These are phyloP conservation scores for Nectriaceae sp. DNA, from an alignment of 2,329 filamentous ascomycete species.

Conservation along the genomic window DNA sequence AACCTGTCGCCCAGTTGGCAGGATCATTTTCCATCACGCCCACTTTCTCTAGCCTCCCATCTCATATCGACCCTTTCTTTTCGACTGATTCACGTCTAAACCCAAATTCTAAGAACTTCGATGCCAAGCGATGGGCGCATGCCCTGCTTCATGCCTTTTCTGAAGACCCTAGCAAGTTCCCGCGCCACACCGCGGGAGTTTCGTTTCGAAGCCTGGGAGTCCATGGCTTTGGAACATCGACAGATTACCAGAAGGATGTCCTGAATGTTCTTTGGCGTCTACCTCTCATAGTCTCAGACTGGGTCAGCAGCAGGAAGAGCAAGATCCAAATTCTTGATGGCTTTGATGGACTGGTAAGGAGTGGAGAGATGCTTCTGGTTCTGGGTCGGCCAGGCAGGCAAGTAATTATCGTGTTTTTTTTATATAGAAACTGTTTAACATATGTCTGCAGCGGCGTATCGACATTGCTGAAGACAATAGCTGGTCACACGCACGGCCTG, in stretches of 20 bases:
- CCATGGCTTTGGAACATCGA: constrained; percentile 12
- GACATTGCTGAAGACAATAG: constrained; percentile 16
- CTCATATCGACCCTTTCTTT: constrained; percentile 10
- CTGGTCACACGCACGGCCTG: constrained; percentile 15
- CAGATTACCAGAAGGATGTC: constrained; percentile 15
- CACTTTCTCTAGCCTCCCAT: constrained; percentile 12
- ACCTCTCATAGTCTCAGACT: constrained; percentile 8
- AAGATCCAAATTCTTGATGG: constrained; percentile 16
- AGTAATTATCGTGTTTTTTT: neutral
- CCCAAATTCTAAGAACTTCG: constrained; percentile 13
- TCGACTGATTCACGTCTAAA: constrained; percentile 14
- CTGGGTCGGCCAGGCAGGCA: constrained; percentile 22
- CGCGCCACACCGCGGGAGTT: constrained; percentile 15
- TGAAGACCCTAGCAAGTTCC: constrained; percentile 15
- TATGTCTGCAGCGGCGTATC: constrained; percentile 10
- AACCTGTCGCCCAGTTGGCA: constrained; percentile 14
- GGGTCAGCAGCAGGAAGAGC: constrained; percentile 1
- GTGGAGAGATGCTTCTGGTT: constrained; percentile 17
- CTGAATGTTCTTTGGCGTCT: constrained; percentile 12
- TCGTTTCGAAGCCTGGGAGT: constrained; percentile 15
- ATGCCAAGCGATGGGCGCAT: constrained; percentile 10
- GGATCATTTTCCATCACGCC: constrained; percentile 16
- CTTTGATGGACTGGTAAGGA: constrained; percentile 16
- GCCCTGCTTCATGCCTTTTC: constrained; percentile 20
- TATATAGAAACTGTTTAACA: neutral